Base-by-base conservation (phyloP, 208 protist species). In the Trypanosoma rangeli region DNA sequence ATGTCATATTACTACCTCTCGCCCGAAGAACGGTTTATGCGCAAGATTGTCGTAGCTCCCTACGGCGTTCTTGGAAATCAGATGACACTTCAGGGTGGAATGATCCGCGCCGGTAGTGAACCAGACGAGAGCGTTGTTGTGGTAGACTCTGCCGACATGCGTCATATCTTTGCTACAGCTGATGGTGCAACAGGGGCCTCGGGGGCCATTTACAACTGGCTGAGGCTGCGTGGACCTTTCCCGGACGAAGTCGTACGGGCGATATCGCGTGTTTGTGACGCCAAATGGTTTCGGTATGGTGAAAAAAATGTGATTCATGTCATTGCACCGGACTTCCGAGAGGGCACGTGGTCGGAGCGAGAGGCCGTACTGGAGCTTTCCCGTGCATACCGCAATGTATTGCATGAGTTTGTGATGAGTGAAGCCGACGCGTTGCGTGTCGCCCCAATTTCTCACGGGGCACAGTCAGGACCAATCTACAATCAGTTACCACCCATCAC, bases 191-290 rank as follows among this genome's bases (percentile, higher is more conserved):
- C 64, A 1, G 92, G 89, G 22, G 89, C 92, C 9, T 89, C 92
- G 0, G 82, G 86, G 22, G 86, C 88, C 4, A 94, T 96, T 57
- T 94, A 94, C 83, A 92, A 92, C 55, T 94, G 87, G 89, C 67
- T 93, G 24, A 80, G 86, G 8, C 77, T 92, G 22, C 74, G 76
- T 48, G 83, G 76, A n/a, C 67, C 58, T 22, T 92, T 94, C 66
- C 87, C 86, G 0, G 70, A 84, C 49, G 86, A 93, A 28, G 84
- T 94, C 18, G 82, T 86, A 57, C 76, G 85, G 46, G 71, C 82
- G 18, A 83, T 94, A 62, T 83, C 74, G 54, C 85, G 87, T 65
- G 67, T 87, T 58, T 89, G 85, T 61, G 84, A 94, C 66, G 87
- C 88, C 58, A 88, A 87, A 76, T 79, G 81, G 56, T 82, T 87